Conservation (phyloP, 306 rosid species). For the Sechiopsis laciniata region DNA sequence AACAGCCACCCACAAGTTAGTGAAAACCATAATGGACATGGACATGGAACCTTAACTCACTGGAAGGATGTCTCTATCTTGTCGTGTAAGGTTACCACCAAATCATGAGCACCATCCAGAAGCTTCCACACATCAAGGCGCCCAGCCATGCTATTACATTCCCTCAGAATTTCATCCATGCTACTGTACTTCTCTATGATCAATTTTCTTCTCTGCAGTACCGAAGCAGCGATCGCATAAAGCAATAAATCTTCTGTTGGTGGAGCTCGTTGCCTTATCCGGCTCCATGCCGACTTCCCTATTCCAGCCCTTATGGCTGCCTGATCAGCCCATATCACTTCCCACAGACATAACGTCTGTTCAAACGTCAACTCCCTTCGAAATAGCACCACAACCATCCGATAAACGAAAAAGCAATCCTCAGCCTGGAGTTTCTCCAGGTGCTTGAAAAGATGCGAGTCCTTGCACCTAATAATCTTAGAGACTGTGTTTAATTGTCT, state of each 20-base stretch:
- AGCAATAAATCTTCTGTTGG: slow-evolving; percentile 91
- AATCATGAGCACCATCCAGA: slow-evolving; percentile 86
- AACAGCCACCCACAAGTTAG: slow-evolving; percentile 8
- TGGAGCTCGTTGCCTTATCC: slow-evolving; percentile 94
- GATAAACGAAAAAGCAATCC: slow-evolving; percentile 95
- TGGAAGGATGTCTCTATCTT: slow-evolving; percentile 49
- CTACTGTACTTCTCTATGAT: slow-evolving; percentile 90
- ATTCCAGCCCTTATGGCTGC: slow-evolving; percentile 93
- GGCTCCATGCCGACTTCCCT: slow-evolving; percentile 90
- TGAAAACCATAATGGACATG: not conserved
- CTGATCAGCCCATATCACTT: slow-evolving; percentile 99
- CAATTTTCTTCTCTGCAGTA: slow-evolving; percentile 80
- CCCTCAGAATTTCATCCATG: slow-evolving; percentile 98
- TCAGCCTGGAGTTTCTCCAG: slow-evolving; percentile 94
- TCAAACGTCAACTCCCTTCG: slow-evolving; percentile 91
- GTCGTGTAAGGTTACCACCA: slow-evolving; percentile 94
- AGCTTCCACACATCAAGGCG: slow-evolving; percentile 97
- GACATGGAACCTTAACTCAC: slow-evolving; percentile 1
- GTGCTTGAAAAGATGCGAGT: slow-evolving; percentile 82
- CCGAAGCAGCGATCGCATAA: slow-evolving; percentile 92
- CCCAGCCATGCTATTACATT: slow-evolving; percentile 97
- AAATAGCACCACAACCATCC: slow-evolving; percentile 97
- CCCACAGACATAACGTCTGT: slow-evolving; percentile 98
- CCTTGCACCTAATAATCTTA: slow-evolving; percentile 77
- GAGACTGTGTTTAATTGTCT: slow-evolving; percentile 83